Evolutionary conservation across 345 rosid species (phyloP), one percentile per base, ranked within the genome.

Genomic region (Camelina sativa): DNA sequence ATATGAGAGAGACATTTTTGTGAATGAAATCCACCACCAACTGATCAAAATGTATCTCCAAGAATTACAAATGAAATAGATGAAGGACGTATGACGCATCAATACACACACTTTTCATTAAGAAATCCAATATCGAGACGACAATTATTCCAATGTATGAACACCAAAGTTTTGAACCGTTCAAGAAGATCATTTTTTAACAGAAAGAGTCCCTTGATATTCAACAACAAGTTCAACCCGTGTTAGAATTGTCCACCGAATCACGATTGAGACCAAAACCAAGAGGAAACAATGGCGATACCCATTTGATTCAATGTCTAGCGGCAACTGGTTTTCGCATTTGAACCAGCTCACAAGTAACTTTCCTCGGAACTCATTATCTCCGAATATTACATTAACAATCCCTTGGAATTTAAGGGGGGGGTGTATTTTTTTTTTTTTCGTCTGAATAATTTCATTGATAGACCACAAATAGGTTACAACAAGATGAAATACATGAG

Each of bases 241-340:
- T 17, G 9, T 66, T 35, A 2, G 12, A 11, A 37, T 30, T 30
- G 2, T 16, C 55, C 43, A 64, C 8, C 0, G n/a, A 67, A n/a
- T 16, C 40, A 5, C 22, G 65, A 30, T 53, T 55, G 75, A 88
- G 69, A 70, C 92, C 92, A 52, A 86, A 87, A 30, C 92, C 91
- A 25, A 82, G 71, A 20, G 90, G 92, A 72, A 88, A 91, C 63
- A 84, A 68, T 35, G 92, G 20, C 83, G 82, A 52, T 76, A 83
- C n/a, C 85, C 79, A 51, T 84, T 85, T 38, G 79, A 75, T 57
- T 69, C 70, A 13, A 61, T 69, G 67, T 82, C 80, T 48, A 82
- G 58, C 2, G 92, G 91, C 56, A 87, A 80, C 73, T 84, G 88
- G n/a, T 81, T 73, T 7, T 51, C 61, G 1, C 1, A 1, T 72